phyloP scores from a whole-genome alignment of 202 grass and related monocot species.

The Musa balbisiana region DNA sequence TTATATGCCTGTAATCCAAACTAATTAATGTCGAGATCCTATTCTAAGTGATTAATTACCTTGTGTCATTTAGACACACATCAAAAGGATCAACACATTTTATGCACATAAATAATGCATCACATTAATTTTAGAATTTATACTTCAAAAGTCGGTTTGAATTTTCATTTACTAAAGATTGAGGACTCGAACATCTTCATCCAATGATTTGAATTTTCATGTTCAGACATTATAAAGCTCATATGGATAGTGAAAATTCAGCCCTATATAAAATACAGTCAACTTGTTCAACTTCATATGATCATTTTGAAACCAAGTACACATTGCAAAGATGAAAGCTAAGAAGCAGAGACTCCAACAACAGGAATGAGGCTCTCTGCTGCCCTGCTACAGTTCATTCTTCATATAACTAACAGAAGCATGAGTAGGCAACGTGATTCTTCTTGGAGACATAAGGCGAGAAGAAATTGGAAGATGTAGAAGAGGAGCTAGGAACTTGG shows the following conservation, averaged over 20 bases:
- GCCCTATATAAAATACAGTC: not conserved
- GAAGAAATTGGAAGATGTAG: conserved; percentile 46
- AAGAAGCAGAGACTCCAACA: not conserved
- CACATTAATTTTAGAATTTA: no score
- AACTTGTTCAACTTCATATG: not conserved
- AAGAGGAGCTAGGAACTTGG: conserved; percentile 17
- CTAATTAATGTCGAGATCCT: no score
- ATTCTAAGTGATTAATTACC: no score
- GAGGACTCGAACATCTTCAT: not conserved
- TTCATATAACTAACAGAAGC: conserved; percentile 46
- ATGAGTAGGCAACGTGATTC: conserved; percentile 70
- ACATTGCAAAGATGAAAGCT: not conserved
- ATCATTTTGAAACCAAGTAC: not conserved
- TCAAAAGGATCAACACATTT: no score
- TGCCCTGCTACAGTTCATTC: conserved; percentile 20
- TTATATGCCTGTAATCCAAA: no score
- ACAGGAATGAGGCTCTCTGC: not conserved
- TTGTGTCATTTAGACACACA: no score
- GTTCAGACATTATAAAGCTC: no score
- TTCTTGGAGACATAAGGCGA: conserved; percentile 63
- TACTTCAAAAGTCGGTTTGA: not conserved
- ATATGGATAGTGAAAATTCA: not conserved
- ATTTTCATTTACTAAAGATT: no score
- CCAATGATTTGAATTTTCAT: no score
- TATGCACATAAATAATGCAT: no score